Conservation (phyloP, 495 filamentous ascomycete species). For the Hyaloscypha bicolor region DNA sequence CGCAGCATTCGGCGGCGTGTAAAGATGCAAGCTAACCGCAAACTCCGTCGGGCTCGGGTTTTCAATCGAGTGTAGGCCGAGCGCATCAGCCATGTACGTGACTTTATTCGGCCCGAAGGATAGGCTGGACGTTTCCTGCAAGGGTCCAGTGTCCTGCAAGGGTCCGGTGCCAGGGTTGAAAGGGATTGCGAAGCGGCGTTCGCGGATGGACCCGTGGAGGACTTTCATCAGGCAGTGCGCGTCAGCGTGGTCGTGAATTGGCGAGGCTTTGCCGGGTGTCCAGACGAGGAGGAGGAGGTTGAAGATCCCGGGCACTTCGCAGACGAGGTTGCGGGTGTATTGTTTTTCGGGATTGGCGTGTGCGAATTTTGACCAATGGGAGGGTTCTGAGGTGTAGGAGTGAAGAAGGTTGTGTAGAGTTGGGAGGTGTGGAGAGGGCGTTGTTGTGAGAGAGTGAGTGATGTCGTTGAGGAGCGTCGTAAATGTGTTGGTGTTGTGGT, state of each 20-base stretch:
- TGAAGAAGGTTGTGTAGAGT: constrained; percentile 21
- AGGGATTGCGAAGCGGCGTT: constrained; percentile 77
- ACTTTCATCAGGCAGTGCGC: constrained; percentile 72
- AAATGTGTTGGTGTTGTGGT: constrained; percentile 17
- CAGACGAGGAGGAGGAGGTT: constrained; percentile 85
- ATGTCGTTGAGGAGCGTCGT: constrained; percentile 22
- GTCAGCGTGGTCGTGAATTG: constrained; percentile 87
- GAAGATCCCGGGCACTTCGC: constrained; percentile 53
- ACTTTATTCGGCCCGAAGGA: constrained; percentile 48
- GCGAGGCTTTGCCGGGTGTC: constrained; percentile 82
- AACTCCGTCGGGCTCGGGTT: constrained; percentile 70
- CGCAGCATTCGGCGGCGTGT: constrained; percentile 88
- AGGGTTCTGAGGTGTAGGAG: constrained; percentile 20
- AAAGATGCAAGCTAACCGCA: constrained; percentile 87
- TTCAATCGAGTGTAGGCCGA: constrained; percentile 81
- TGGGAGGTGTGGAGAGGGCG: constrained; percentile 14
- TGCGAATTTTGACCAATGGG: constrained; percentile 76
- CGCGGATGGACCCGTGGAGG: constrained; percentile 73
- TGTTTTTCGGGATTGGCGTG: constrained; percentile 61
- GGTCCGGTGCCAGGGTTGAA: constrained; percentile 44
- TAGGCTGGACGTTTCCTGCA: constrained; percentile 19
- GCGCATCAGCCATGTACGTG: constrained; percentile 80
- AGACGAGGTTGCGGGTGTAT: constrained; percentile 91
- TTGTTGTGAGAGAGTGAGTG: constrained; percentile 17
- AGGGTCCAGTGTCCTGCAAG: constrained; percentile 13